Base-by-base conservation (phyloP, 176 grass and related monocot species). In the Oryza meridionalis region DNA sequence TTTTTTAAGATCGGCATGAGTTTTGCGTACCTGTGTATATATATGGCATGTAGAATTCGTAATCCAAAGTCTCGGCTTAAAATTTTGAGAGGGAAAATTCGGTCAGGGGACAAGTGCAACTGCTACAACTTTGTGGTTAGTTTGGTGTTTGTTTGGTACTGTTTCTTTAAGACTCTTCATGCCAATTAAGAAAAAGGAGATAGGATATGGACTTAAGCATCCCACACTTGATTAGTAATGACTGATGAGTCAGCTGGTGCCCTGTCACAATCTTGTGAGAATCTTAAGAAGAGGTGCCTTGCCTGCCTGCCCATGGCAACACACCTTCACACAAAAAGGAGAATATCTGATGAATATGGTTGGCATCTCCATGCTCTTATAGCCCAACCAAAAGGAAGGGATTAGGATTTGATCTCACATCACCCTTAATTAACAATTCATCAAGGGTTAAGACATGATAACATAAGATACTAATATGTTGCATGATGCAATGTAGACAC, bases 401-500 rank as follows among this genome's bases (percentile, higher is more conserved):
- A 51, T 86, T 25, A 83, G 62, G 69, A 75, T 69, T 25, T 75
- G 45, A 69, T 68, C 73, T 69, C 47, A 69, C 59, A 27, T 43
- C 79, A 69, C 63, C 47, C 25, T 6, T n/a, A 24, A 75, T 43
- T 78, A 82, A 74, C 32, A 74, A 83, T 63, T 65, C 31, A 69
- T 65, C 42, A 62, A 49, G 35, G 79, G 38, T 38, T 61, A 78
- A 61, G 72, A 82, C 77, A 66, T 31, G 71, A 70, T 86, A 90
- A 42, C 68, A 90, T 86, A 86, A 67, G 73, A 86, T 55, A 82
- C 46, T 43, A 82, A 82, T 77, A 72, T 46, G 58, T 17, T 25
- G 26, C 47, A 77, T 82, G 71, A 70, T 68, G 7, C 65, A 65
- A 43, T 9, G 21, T 58, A 58, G 7, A 9, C 7, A 51, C 11